Evolutionary conservation across 1,139 yeast genomes (phyloP), one percentile per base, ranked within the genome.

Genomic region (Suhomyces coccinellae): DNA sequence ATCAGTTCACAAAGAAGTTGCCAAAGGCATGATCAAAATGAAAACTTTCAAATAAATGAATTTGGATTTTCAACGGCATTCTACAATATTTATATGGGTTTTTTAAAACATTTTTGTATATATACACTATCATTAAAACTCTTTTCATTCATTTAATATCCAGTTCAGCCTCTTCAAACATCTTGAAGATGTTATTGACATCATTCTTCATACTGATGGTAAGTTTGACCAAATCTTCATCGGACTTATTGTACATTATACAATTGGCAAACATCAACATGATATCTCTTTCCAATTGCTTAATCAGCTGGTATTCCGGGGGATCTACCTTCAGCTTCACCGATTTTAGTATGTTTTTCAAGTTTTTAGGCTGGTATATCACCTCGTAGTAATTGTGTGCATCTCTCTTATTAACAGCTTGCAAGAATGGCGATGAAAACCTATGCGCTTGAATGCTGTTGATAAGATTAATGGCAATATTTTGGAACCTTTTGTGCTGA

Each of bases 251-350:
- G 63, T 83, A 87, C 95, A 87, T 87, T 13, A 86, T 77, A 30
- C 93, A 87, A 62, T 87, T 87, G 42, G 93, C 87, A 67, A 85
- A 85, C 95, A 87, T 86, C 44, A 83, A 68, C 71, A 83, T 77
- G 33, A 87, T 69, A 50, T 85, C 88, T 45, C 86, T 70, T 55
- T 87, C 90, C 24, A 87, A 66, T 46, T 83, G 82, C 41, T 76
- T 72, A 35, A 87, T 77, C 52, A 75, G 73, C 1, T 81, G 82
- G 46, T 81, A 82, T 15, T 54, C 61, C 1, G 73, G 71, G 2
- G 66, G 63, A n/a, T 63, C 67, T 1, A 51, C 50, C 47, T 72
- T 74, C 60, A 59, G 67, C 53, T 83, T 83, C 28, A 86, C 75
- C 50, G 73, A 73, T 40, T 75, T 73, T 48, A 78, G 70, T 38